These are phyloP conservation scores for Pogostemon cablin DNA, from an alignment of 257 asterid genomes.

Conservation along the genomic window DNA sequence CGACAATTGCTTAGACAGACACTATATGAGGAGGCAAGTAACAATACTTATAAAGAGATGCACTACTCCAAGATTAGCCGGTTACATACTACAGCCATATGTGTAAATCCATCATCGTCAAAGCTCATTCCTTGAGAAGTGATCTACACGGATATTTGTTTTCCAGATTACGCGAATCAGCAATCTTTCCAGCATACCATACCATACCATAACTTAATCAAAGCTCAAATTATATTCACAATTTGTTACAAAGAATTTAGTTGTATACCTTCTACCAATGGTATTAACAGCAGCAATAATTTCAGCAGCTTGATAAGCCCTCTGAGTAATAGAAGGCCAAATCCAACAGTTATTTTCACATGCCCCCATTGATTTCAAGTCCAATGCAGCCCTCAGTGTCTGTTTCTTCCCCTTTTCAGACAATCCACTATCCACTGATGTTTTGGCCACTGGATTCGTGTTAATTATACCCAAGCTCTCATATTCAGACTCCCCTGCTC, in stretches of 20 bases:
- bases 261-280: conserved; percentile 60
- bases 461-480: conserved; percentile 81
- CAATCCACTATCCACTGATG: conserved; percentile 80
- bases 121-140: not conserved
- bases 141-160: not conserved
- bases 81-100: no score
- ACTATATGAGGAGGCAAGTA: no score
- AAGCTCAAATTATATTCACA: not conserved
- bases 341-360: conserved; percentile 90
- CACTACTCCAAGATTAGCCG: no score
- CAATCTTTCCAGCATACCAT: not conserved
- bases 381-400: conserved; percentile 71
- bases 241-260: conserved; percentile 4
- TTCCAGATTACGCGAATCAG: not conserved
- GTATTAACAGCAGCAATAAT: conserved; percentile 84
- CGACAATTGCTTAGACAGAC: no score
- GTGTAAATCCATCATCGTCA: not conserved
- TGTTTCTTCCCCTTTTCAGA: conserved; percentile 86
- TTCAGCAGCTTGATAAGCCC: conserved; percentile 98
- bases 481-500: conserved; percentile 94
- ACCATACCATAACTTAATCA: not conserved
- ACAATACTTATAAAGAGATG: no score
- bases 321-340: conserved; percentile 98
- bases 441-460: conserved; percentile 95
- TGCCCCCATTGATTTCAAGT: conserved; percentile 71